phyloP scores from a whole-genome alignment of 192 early-diverging fungal species.

The Mortierella hygrophila region DNA sequence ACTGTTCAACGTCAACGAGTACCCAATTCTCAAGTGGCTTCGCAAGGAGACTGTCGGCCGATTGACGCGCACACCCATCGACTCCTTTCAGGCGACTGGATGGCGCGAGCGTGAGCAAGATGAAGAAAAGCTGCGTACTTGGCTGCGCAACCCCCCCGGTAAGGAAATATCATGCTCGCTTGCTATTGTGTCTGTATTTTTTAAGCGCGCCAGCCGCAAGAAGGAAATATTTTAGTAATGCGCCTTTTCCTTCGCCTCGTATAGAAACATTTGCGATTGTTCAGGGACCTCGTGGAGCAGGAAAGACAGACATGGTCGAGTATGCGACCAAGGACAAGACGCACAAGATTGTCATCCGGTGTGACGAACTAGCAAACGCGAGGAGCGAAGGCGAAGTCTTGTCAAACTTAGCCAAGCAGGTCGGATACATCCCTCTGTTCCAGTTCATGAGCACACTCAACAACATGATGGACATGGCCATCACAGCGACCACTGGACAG shows the following conservation, averaged over 20 bases:
- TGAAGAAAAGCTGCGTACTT: constrained; percentile 64
- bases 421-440: constrained; percentile 94
- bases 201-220: neutral
- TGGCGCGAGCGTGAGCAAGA: constrained; percentile 75
- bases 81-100: constrained; percentile 46
- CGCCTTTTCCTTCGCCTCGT: neutral
- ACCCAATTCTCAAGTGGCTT: constrained; percentile 70
- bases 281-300: constrained; percentile 86
- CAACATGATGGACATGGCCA: constrained; percentile 83
- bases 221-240: neutral
- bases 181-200: neutral
- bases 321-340: constrained; percentile 74
- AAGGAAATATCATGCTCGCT: neutral
- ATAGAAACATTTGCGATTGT: constrained; percentile 88
- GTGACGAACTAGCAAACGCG: constrained; percentile 80
- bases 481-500: constrained; percentile 90
- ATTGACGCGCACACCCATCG: constrained; percentile 31
- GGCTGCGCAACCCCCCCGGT: constrained; percentile 70
- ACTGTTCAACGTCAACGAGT: constrained; percentile 79
- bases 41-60: constrained; percentile 67
- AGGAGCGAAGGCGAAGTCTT: constrained; percentile 82
- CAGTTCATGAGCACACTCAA: constrained; percentile 80
- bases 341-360: constrained; percentile 85
- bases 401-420: constrained; percentile 81
- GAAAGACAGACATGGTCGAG: constrained; percentile 82